phyloP scores from a whole-genome alignment of 129 eudicot species.

The Flaveria trinervia region DNA sequence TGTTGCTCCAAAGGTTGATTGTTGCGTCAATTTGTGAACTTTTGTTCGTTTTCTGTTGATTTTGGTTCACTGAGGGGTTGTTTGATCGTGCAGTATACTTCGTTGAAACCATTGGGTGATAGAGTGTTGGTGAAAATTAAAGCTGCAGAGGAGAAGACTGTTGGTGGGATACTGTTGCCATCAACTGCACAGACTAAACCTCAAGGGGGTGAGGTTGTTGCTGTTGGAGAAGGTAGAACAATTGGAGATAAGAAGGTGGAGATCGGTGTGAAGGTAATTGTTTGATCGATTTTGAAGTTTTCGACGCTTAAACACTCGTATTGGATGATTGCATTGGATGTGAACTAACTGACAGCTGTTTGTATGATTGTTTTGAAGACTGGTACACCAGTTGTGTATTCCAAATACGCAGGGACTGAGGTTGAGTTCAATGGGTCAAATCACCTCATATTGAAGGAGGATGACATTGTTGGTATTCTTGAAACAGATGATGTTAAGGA shows the following conservation, averaged over 20 bases:
- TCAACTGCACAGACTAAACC: constrained; percentile 72
- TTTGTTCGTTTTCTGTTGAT: neutral
- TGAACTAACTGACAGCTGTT: constrained; percentile 1
- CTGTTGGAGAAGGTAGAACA: constrained; percentile 82
- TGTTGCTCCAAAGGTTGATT: constrained; percentile 81
- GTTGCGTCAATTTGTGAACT: neutral
- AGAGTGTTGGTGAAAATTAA: constrained; percentile 72
- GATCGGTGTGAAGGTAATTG: constrained; percentile 57
- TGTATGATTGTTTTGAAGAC: constrained; percentile 37
- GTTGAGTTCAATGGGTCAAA: constrained; percentile 74
- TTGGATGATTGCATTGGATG: neutral
- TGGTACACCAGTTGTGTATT: constrained; percentile 75
- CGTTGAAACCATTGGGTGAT: constrained; percentile 90
- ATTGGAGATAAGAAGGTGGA: constrained; percentile 69
- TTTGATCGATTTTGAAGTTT: neutral
- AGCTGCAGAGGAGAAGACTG: constrained; percentile 70
- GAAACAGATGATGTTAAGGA: constrained; percentile 89
- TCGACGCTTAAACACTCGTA: neutral
- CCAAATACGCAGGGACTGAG: constrained; percentile 94
- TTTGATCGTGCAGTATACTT: constrained; percentile 59
- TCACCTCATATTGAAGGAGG: constrained; percentile 82
- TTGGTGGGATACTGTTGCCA: constrained; percentile 84
- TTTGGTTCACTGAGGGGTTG: neutral
- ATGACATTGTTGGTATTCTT: constrained; percentile 86
- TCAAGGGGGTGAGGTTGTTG: constrained; percentile 91